These are phyloP conservation scores for Penicillium sp. DNA, from an alignment of 2,329 filamentous ascomycete species.

Conservation along the genomic window DNA sequence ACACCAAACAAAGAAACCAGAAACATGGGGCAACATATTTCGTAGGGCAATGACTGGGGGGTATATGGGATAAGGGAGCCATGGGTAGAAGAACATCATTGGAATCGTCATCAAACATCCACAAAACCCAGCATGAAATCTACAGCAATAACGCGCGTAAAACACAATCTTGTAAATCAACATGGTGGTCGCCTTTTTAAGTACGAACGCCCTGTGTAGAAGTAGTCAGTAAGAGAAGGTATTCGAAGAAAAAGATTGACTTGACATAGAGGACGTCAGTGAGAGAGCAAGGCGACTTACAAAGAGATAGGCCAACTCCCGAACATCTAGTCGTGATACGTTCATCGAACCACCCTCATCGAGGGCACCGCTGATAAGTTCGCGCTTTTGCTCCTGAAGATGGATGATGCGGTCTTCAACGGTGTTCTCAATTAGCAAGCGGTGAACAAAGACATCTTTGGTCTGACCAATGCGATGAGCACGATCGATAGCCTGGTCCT, in stretches of 20 bases:
- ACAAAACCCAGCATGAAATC: background rate
- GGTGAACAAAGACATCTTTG: constrained; percentile 76
- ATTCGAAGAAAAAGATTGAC: too few species aligned
- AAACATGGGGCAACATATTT: background rate
- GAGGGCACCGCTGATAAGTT: constrained; percentile 77
- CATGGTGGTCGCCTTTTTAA: background rate
- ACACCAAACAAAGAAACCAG: background rate
- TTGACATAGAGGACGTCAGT: too few species aligned
- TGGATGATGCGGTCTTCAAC: constrained; percentile 86
- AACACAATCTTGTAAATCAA: background rate
- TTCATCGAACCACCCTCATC: constrained; percentile 74
- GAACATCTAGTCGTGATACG: constrained; percentile 68
- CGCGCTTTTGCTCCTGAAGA: constrained; percentile 78
- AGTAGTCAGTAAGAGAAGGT: constrained; percentile 19
- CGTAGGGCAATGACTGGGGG: background rate
- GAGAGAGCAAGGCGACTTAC: constrained; percentile 39
- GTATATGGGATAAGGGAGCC: background rate
- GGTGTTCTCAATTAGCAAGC: constrained; percentile 75
- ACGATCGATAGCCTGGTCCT: constrained; percentile 89
- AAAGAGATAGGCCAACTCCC: constrained; percentile 75
- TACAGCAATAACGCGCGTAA: background rate
- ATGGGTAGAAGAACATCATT: background rate
- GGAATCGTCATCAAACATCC: background rate
- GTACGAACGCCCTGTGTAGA: constrained; percentile 30
- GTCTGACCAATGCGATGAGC: constrained; percentile 86